These are phyloP conservation scores for Rhizoclosmatium globosum DNA, from an alignment of 192 early-diverging fungal genomes.

Conservation along the genomic window DNA sequence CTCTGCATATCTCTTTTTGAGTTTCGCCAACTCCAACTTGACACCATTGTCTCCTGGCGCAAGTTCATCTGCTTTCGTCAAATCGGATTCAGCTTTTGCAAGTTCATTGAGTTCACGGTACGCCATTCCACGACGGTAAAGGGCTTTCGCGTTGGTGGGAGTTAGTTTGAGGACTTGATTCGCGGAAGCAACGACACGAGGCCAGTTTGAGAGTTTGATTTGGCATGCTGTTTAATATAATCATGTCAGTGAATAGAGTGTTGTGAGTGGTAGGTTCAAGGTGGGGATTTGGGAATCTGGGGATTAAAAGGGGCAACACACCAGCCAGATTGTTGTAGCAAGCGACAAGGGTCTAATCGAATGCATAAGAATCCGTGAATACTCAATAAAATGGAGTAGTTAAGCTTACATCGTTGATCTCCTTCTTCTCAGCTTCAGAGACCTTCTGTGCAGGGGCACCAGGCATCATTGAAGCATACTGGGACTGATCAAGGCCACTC, in stretches of 20 bases:
- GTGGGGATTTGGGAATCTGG: no score
- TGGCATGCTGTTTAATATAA: conserved; percentile 45
- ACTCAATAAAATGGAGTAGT: neutral
- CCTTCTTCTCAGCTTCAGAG: conserved; percentile 39
- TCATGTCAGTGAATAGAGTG: neutral
- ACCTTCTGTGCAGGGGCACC: conserved; percentile 4
- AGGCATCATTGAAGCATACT: conserved; percentile 39
- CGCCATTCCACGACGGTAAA: conserved; percentile 53
- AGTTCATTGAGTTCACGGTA: conserved; percentile 40
- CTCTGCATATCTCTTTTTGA: conserved; percentile 37
- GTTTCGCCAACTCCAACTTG: conserved; percentile 38
- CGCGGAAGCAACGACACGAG: conserved; percentile 37
- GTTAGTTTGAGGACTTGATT: conserved; percentile 49
- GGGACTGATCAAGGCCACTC: conserved; percentile 48
- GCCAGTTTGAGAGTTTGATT: conserved; percentile 40
- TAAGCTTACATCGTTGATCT: conserved; percentile 43
- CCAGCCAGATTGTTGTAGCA: conserved; percentile 59
- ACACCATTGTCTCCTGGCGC: conserved; percentile 52
- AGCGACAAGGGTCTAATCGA: conserved; percentile 44
- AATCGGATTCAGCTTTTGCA: conserved; percentile 48
- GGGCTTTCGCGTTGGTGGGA: conserved; percentile 53
- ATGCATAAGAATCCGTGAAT: neutral
- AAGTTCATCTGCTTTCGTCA: conserved; percentile 48
- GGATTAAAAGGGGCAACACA: conserved; percentile 16
- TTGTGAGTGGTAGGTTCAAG: neutral